phyloP scores from a whole-genome alignment of 2,329 filamentous ascomycete genomes.

The Huntiella decipiens region DNA sequence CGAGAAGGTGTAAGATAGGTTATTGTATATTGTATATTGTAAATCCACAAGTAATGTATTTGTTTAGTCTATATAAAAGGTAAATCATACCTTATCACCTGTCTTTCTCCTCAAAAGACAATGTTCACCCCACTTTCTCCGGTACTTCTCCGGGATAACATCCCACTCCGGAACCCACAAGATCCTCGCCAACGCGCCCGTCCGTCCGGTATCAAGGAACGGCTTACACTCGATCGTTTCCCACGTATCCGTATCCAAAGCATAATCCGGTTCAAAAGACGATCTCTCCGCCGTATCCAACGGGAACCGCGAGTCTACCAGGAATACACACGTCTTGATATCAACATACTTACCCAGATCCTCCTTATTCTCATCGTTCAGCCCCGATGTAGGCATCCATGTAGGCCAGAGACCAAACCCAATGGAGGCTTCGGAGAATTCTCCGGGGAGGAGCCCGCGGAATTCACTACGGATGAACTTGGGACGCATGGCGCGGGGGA shows the following conservation, averaged over 20 bases:
- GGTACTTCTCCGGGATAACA: slow-evolving; percentile 48
- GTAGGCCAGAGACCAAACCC: slow-evolving; percentile 60
- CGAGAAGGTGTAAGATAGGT: background rate
- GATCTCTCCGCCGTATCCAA: slow-evolving; percentile 21
- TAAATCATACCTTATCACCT: background rate
- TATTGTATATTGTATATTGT: too few relatives aligned
- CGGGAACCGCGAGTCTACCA: slow-evolving; percentile 75
- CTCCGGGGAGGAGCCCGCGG: slow-evolving; percentile 68
- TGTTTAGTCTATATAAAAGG: background rate
- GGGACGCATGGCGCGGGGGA: slow-evolving; percentile 64
- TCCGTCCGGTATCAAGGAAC: slow-evolving; percentile 66
- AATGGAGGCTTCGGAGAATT: slow-evolving; percentile 57
- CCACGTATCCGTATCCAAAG: slow-evolving; percentile 58
- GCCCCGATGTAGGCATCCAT: slow-evolving; percentile 60
- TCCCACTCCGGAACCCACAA: slow-evolving; percentile 63
- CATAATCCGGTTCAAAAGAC: slow-evolving; percentile 54
- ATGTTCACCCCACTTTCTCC: slow-evolving; percentile 70
- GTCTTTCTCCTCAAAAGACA: slow-evolving; percentile 43
- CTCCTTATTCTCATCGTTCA: slow-evolving; percentile 85
- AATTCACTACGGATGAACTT: slow-evolving; percentile 91
- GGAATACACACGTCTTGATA: slow-evolving; percentile 54
- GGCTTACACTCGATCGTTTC: slow-evolving; percentile 52
- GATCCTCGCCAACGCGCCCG: slow-evolving; percentile 52
- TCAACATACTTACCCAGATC: slow-evolving; percentile 75
- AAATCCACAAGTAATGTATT: too few relatives aligned